phyloP scores from a whole-genome alignment of 352 stramenopile genomes.

The Phytopythium mirpurense region DNA sequence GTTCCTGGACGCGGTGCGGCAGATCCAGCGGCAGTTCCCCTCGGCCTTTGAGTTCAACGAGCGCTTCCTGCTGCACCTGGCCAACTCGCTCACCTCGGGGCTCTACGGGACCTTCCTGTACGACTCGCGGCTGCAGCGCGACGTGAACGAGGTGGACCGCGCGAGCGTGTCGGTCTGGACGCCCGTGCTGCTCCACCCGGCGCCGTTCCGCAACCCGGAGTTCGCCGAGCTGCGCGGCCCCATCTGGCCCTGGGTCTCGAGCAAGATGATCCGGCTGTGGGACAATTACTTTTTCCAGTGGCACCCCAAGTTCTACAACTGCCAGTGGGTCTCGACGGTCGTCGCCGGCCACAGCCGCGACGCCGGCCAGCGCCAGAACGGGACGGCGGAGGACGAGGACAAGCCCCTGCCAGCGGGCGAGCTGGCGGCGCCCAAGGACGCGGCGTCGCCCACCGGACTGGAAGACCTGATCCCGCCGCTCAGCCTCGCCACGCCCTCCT shows the following conservation, averaged over 20 bases:
- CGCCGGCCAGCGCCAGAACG: neutral
- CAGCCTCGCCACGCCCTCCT: neutral
- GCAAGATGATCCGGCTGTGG: slow-evolving; percentile 78
- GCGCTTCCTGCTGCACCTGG: slow-evolving; percentile 71
- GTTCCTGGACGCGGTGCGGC: slow-evolving; percentile 82
- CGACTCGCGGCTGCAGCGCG: slow-evolving; percentile 62
- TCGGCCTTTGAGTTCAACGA: slow-evolving; percentile 86
- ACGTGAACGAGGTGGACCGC: slow-evolving; percentile 47
- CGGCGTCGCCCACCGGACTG: neutral
- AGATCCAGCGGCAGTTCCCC: slow-evolving; percentile 79
- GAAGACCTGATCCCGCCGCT: neutral
- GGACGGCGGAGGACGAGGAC: neutral
- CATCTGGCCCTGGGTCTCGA: slow-evolving; percentile 78
- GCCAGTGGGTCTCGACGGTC: slow-evolving; percentile 45
- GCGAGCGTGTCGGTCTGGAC: slow-evolving; percentile 78
- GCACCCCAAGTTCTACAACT: slow-evolving; percentile 81
- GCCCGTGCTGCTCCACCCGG: slow-evolving; percentile 48
- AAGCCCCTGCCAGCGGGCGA: neutral
- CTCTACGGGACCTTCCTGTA: slow-evolving; percentile 84
- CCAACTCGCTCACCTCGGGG: slow-evolving; percentile 73
- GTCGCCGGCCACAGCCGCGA: neutral
- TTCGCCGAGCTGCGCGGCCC: slow-evolving; percentile 45
- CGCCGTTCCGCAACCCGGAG: slow-evolving; percentile 39
- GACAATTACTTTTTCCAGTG: slow-evolving; percentile 85
- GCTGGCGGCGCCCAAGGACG: neutral